Conservation (phyloP, 2,329 filamentous ascomycete genomes). For the Botrytis byssoidea region DNA sequence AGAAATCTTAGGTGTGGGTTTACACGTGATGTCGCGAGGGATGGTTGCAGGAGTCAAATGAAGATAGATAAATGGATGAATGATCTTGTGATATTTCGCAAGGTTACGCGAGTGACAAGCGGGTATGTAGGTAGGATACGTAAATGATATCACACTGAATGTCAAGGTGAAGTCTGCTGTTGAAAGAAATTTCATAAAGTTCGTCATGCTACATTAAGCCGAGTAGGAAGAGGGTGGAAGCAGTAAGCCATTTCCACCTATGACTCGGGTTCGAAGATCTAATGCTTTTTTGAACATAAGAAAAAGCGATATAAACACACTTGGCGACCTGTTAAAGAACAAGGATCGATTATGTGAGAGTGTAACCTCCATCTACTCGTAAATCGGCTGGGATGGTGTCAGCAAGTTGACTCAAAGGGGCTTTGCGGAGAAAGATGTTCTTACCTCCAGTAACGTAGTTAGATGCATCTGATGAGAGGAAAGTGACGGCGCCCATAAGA, state of each 20-base stretch:
- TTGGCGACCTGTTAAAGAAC: not conserved
- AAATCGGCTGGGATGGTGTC: constrained; percentile 19
- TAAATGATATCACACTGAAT: not conserved
- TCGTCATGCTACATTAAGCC: constrained; percentile 13
- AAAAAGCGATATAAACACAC: constrained; percentile 3
- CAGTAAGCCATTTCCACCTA: not conserved
- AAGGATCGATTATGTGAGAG: constrained; percentile 21
- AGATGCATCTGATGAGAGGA: constrained; percentile 57
- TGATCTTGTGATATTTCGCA: not conserved
- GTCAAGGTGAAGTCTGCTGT: not conserved
- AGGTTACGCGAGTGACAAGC: not conserved
- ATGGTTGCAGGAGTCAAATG: not conserved
- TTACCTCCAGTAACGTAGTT: constrained; percentile 56
- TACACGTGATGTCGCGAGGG: constrained; percentile 7
- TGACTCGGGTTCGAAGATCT: constrained; percentile 3
- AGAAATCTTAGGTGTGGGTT: not conserved
- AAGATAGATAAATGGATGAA: not conserved
- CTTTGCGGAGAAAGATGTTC: constrained; percentile 7
- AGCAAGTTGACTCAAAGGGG: constrained; percentile 1
- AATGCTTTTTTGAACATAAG: constrained; percentile 1
- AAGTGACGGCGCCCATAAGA: constrained; percentile 86
- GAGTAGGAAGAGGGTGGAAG: not conserved
- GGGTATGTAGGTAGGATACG: not conserved
- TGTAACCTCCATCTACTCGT: constrained; percentile 27
- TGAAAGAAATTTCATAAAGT: constrained; percentile 6